Percentiles rank a stretch among this genome's conserved stretches.
These are phyloP conservation scores for Raffaelea arxii DNA, from an alignment of 2,329 filamentous ascomycete genomes.

Conservation along the genomic window DNA sequence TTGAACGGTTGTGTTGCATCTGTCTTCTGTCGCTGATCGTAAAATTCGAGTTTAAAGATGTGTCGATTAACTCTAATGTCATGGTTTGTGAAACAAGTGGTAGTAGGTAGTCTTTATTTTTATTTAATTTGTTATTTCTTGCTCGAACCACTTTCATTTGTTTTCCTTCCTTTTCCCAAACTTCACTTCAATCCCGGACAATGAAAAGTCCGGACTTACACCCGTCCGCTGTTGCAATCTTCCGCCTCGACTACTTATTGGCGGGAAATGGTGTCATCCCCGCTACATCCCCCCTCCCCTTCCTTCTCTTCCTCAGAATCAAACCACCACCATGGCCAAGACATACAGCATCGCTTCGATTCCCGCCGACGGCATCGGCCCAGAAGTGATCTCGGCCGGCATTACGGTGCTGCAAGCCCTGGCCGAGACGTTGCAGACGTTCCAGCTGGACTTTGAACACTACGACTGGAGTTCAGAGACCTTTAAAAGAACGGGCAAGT, in stretches of 20 bases:
- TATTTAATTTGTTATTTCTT: too few species aligned
- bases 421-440: constrained; percentile 38
- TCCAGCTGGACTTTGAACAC: constrained; percentile 51
- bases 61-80: too few species aligned
- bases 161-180: neutral
- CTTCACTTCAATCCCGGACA: neutral
- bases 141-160: neutral
- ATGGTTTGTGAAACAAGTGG: too few species aligned
- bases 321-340: neutral
- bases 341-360: constrained; percentile 11
- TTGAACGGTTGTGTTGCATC: too few species aligned
- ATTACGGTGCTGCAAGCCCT: constrained; percentile 23
- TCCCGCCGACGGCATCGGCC: constrained; percentile 19
- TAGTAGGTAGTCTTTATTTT: too few species aligned
- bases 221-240: neutral
- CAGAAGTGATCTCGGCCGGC: constrained; percentile 24
- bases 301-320: neutral
- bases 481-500: constrained; percentile 56
- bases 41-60: too few species aligned
- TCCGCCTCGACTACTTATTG: neutral
- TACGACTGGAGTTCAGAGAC: constrained; percentile 60
- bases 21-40: too few species aligned
- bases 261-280: neutral
- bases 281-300: neutral
- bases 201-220: neutral